Base-by-base conservation (phyloP, 495 filamentous ascomycete genomes). In the Penicillium odoratum region DNA sequence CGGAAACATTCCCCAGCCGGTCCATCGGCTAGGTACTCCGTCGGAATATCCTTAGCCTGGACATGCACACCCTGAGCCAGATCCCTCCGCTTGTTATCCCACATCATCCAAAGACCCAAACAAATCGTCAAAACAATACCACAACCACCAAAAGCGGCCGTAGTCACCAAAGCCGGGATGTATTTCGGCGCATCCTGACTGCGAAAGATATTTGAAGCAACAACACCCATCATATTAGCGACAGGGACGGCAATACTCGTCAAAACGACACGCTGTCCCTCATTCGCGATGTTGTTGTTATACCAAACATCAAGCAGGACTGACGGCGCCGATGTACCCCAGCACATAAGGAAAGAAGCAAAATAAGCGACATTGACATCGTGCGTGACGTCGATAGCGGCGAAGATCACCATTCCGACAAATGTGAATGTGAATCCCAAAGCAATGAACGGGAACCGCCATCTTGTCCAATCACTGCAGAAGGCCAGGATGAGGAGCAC, bases 341-440 rank as follows among this genome's bases (percentile, higher is more conserved):
- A 92, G 15, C 84, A 87, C 88, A 93, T 91, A 87, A 92, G 90
- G 68, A 92, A 93, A 21, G 79, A 83, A 10, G 88, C 87, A 54
- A 89, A 92, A 56, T 93, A 93, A 3, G 88, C 88, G 3, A 91
- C 77, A 30, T 83, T 77, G 10, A 85, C 69, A 34, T 86, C 69
- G 1, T 67, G 56, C 55, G 81, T 58, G 15, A 89, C 85, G 62
- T 91, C 58, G 55, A 91, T 88, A 33, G 82, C 75, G 0, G 85
- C 85, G 59, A 86, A 91, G 65, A 93, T 88, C 64, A 91, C 81
- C 70, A 93, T 88, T 5, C 89, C 89, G 48, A 84, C 74, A 60
- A 91, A 88, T 0, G 89, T 89, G 66, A 91, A 81, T 7, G 85
- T 69, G 68, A 91, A 91, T 4, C 87, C 88, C 2, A 89, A 70